These are phyloP conservation scores for Calendula officinalis DNA, from an alignment of 129 eudicot genomes.

Conservation along the genomic window DNA sequence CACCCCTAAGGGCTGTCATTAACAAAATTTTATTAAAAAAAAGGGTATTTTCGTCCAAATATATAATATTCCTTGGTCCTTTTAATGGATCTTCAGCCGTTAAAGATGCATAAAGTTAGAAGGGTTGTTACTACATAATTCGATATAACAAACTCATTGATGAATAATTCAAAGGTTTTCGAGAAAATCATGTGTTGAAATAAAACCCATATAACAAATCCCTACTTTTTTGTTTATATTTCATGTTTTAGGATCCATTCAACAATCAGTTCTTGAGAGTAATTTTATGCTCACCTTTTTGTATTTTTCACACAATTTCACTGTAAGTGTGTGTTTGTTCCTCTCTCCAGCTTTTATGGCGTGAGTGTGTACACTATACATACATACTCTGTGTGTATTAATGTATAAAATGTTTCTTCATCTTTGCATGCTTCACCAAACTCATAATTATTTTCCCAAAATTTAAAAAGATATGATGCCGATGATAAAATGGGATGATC, in stretches of 20 bases:
- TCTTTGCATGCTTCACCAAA: conserved; percentile 83
- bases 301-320: conserved; percentile 34
- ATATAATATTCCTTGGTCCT: conserved; percentile 20
- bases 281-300: conserved; percentile 21
- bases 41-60: conserved; percentile 23
- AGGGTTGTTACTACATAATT: conserved; percentile 31
- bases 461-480: conserved; percentile 23
- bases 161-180: conserved; percentile 38
- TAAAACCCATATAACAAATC: conserved; percentile 19
- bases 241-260: conserved; percentile 11
- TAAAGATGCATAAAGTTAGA: conserved; percentile 38
- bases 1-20: too few species aligned
- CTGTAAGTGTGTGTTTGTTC: conserved; percentile 29
- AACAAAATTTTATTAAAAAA: background rate
- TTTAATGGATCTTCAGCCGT: conserved; percentile 33
- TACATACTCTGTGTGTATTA: conserved; percentile 41
- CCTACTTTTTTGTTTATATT: conserved; percentile 14
- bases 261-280: background rate
- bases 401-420: conserved; percentile 43
- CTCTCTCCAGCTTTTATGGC: conserved; percentile 78
- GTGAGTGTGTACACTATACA: conserved; percentile 47
- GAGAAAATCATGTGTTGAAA: conserved; percentile 9
- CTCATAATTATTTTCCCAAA: conserved; percentile 41
- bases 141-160: conserved; percentile 24
- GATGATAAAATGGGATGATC: conserved; percentile 34